Conservation (phyloP, 768 basidiomycete genomes). For the Dioszegia aurantiaca region DNA sequence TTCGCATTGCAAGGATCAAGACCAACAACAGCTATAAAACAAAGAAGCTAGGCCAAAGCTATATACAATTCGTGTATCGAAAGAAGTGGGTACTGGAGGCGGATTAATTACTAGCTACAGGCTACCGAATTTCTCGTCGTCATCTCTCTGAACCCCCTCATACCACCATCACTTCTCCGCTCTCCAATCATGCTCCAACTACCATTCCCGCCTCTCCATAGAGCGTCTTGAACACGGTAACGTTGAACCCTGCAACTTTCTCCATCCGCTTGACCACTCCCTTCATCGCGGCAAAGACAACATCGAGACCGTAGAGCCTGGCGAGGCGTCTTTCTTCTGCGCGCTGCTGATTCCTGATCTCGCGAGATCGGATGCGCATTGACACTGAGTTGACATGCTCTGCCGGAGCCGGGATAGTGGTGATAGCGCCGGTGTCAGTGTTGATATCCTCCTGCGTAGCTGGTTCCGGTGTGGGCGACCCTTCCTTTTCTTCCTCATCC, state of each 20-base stretch:
- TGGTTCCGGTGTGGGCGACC: neutral
- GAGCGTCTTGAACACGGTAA: slow-evolving; percentile 28
- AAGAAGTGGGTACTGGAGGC: neutral
- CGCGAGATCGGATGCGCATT: neutral
- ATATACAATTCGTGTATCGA: neutral
- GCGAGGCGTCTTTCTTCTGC: neutral
- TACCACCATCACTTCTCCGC: neutral
- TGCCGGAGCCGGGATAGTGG: neutral
- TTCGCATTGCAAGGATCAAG: slow-evolving; percentile 9
- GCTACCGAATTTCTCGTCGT: neutral
- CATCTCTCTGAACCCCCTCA: neutral
- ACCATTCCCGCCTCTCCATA: slow-evolving; percentile 38
- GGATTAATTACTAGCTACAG: neutral
- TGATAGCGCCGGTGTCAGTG: neutral
- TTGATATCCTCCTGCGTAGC: neutral
- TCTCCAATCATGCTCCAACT: slow-evolving; percentile 23
- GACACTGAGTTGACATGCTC: neutral
- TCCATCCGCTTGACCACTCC: slow-evolving; percentile 30
- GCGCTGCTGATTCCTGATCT: neutral
- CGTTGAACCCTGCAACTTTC: slow-evolving; percentile 35
- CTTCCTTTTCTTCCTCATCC: neutral
- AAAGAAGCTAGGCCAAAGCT: neutral
- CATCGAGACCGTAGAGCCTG: slow-evolving; percentile 14
- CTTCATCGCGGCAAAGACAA: slow-evolving; percentile 18
- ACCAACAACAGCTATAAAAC: slow-evolving; percentile 3